phyloP scores from a whole-genome alignment of 192 early-diverging fungal species.

The Glomus cerebriforme region DNA sequence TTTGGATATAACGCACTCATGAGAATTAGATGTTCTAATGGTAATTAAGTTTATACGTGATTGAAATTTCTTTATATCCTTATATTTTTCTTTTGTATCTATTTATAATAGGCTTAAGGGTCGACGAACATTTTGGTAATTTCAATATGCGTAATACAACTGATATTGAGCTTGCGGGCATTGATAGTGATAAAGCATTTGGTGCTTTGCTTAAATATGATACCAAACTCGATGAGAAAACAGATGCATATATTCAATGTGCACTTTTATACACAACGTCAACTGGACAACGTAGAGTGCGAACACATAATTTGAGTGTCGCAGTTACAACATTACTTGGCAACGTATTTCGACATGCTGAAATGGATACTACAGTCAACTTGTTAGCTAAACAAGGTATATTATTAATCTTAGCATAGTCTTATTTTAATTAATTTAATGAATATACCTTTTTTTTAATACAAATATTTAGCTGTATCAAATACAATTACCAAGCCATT shows the following conservation, averaged over 20 bases:
- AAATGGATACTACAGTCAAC: slow-evolving; percentile 91
- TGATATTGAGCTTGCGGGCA: slow-evolving; percentile 90
- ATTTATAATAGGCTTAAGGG: slow-evolving; percentile 62
- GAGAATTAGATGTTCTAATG: slow-evolving; percentile 89
- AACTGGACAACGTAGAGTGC: slow-evolving; percentile 83
- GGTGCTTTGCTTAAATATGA: slow-evolving; percentile 86
- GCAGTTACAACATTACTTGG: slow-evolving; percentile 74
- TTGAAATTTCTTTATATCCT: background rate
- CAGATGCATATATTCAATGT: slow-evolving; percentile 84
- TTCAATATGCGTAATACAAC: slow-evolving; percentile 90
- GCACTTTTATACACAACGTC: slow-evolving; percentile 95
- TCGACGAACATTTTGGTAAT: slow-evolving; percentile 91
- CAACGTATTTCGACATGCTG: slow-evolving; percentile 86
- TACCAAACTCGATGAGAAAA: slow-evolving; percentile 82
- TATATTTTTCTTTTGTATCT: background rate
- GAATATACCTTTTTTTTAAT: background rate
- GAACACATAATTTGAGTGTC: slow-evolving; percentile 86
- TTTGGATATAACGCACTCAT: slow-evolving; percentile 88
- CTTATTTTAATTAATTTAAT: background rate
- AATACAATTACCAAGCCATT: slow-evolving; percentile 72
- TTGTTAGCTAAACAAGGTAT: slow-evolving; percentile 78
- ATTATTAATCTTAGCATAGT: background rate
- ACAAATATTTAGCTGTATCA: slow-evolving; percentile 55
- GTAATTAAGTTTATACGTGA: slow-evolving; percentile 36
- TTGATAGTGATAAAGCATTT: slow-evolving; percentile 83